Evolutionary conservation across 78 protist species (phyloP).

Genomic region (Capsaspora owczarzaki): DNA sequence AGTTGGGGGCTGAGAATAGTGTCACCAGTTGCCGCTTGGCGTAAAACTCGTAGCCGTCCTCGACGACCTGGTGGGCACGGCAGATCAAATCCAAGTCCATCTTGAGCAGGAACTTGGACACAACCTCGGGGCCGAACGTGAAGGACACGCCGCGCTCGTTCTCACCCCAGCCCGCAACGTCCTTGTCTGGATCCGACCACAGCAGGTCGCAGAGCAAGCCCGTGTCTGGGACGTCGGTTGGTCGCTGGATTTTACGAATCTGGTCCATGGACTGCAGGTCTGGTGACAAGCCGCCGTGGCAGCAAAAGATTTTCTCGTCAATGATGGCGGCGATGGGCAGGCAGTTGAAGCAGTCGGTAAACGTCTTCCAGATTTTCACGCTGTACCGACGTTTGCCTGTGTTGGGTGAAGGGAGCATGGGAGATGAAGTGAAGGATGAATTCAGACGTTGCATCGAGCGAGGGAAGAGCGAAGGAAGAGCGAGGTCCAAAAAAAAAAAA

Average conservation of each 20-base stretch:
- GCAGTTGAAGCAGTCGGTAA: slow-evolving; percentile 96
- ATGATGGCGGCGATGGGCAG: slow-evolving; percentile 96
- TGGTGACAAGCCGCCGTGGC: slow-evolving; percentile 99
- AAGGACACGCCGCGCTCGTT: slow-evolving; percentile 98
- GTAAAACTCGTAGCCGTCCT: slow-evolving; percentile 91
- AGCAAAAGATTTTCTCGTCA: slow-evolving; percentile 97
- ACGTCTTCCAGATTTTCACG: slow-evolving; percentile 94
- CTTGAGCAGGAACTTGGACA: slow-evolving; percentile 70
- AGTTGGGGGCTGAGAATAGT: slow-evolving; percentile 95
- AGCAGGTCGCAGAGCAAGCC: slow-evolving; percentile 96
- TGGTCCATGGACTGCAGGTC: slow-evolving; percentile 90
- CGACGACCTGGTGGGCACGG: slow-evolving; percentile 93
- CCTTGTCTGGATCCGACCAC: slow-evolving; percentile 97
- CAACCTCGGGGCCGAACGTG: slow-evolving; percentile 93
- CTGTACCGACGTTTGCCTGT: slow-evolving; percentile 92
- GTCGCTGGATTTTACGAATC: slow-evolving; percentile 82
- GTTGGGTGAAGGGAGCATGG: not conserved
- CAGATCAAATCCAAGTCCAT: slow-evolving; percentile 93
- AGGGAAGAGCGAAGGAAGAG: no score
- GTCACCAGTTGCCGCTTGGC: slow-evolving; percentile 96
- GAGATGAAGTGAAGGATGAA: not conserved
- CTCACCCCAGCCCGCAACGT: slow-evolving; percentile 90
- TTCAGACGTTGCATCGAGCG: not conserved
- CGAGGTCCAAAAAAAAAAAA: not conserved
- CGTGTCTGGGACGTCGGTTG: slow-evolving; percentile 97